Evolutionary conservation across 2,329 filamentous ascomycete genomes (phyloP).

Genomic region (Claviceps spartinae): DNA sequence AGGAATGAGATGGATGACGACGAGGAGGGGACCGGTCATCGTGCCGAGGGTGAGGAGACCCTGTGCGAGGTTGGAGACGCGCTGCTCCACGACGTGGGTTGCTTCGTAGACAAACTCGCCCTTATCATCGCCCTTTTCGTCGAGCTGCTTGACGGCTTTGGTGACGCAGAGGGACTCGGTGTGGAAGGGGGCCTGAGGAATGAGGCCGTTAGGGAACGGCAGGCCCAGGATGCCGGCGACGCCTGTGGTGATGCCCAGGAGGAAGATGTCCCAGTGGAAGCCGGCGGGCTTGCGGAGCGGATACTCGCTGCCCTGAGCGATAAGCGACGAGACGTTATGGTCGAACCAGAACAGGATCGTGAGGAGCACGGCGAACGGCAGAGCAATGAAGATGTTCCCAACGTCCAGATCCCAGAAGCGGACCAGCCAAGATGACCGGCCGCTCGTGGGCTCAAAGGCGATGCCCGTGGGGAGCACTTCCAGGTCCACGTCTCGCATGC

Average conservation of each 20-base stretch:
- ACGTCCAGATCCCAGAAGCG: constrained; percentile 67
- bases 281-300: constrained; percentile 68
- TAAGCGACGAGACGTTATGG: constrained; percentile 75
- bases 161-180: constrained; percentile 68
- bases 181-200: constrained; percentile 74
- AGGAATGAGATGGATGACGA: constrained; percentile 64
- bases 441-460: constrained; percentile 65
- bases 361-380: constrained; percentile 74
- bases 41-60: constrained; percentile 66
- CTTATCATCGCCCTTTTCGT: constrained; percentile 41
- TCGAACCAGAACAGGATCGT: constrained; percentile 85
- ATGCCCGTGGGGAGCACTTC: constrained; percentile 61
- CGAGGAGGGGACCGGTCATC: constrained; percentile 61
- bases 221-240: constrained; percentile 63
- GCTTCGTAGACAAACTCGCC: constrained; percentile 38
- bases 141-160: constrained; percentile 33
- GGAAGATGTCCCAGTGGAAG: constrained; percentile 77
- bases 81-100: constrained; percentile 62
- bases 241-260: constrained; percentile 65
- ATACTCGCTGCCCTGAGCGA: constrained; percentile 72
- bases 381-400: constrained; percentile 63
- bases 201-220: constrained; percentile 71
- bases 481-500: constrained; percentile 59
- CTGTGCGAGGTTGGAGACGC: constrained; percentile 64
- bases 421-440: constrained; percentile 64